A percentile compares a stretch with the other conserved stretches of the same genome.
Evolutionary conservation across 805 yeast species (phyloP).

Genomic region (Saccharomycopsis fermentans): DNA sequence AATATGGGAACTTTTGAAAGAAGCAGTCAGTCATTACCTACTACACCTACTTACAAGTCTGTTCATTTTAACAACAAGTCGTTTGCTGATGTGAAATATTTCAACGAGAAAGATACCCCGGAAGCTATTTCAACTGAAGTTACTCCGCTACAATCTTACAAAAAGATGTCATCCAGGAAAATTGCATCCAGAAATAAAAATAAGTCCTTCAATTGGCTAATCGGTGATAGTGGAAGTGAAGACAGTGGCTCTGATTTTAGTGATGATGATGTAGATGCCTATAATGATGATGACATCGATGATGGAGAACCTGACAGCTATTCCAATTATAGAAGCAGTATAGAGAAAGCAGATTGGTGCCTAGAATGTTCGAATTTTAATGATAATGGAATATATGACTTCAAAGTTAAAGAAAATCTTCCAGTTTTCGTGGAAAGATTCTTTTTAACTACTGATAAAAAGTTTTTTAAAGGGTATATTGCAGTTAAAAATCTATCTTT

Average conservation of each 20-base stretch:
- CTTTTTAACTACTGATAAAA: constrained; percentile 47
- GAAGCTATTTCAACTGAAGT: constrained; percentile 59
- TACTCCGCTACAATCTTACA: constrained; percentile 37
- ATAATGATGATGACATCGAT: constrained; percentile 20
- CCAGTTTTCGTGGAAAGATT: constrained; percentile 58
- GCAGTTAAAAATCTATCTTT: constrained; percentile 70
- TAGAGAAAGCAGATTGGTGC: constrained; percentile 22
- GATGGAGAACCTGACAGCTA: constrained; percentile 18
- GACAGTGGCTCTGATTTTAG: constrained; percentile 10
- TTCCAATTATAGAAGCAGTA: not conserved
- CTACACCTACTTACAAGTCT: constrained; percentile 53
- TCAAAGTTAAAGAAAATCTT: constrained; percentile 15
- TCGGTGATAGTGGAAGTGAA: constrained; percentile 18
- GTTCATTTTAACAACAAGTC: constrained; percentile 70
- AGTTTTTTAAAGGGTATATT: constrained; percentile 56
- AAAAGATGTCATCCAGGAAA: constrained; percentile 3
- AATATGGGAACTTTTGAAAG: constrained; percentile 12
- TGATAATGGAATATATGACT: constrained; percentile 19
- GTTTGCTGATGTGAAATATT: constrained; percentile 57
- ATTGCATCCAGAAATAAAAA: constrained; percentile 11
- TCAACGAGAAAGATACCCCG: constrained; percentile 65
- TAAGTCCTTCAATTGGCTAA: constrained; percentile 14
- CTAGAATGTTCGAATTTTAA: constrained; percentile 25
- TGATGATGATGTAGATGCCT: constrained; percentile 20
- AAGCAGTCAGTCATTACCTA: constrained; percentile 35